phyloP scores from a whole-genome alignment of 1,284 basidiomycete species.

The Cryptococcus sp. region DNA sequence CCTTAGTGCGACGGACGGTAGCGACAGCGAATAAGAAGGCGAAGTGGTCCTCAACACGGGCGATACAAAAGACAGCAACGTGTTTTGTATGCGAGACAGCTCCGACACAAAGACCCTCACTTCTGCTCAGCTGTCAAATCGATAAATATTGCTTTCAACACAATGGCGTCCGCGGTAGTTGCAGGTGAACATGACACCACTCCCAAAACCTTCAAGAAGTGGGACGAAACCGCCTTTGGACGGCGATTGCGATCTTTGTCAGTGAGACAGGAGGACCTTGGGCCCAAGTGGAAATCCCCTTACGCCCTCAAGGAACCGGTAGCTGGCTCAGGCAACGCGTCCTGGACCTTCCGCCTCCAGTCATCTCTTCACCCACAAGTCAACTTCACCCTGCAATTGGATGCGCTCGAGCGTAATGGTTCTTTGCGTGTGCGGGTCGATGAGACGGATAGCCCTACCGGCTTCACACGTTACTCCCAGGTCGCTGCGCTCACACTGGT shows the following conservation, averaged over 20 bases:
- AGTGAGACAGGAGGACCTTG: slow-evolving; percentile 62
- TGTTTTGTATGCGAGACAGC: no score
- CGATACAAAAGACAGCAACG: no score
- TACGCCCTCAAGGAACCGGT: slow-evolving; percentile 72
- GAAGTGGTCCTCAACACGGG: no score
- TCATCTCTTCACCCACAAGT: slow-evolving; percentile 80
- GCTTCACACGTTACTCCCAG: slow-evolving; percentile 83
- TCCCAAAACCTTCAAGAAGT: slow-evolving; percentile 80
- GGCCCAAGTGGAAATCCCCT: slow-evolving; percentile 70
- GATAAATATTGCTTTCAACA: no score
- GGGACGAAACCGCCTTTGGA: slow-evolving; percentile 85
- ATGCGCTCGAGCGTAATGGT: slow-evolving; percentile 72
- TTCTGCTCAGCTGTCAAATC: no score
- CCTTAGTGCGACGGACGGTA: no score
- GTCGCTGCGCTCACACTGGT: slow-evolving; percentile 82
- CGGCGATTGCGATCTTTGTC: slow-evolving; percentile 78
- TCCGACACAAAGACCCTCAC: no score
- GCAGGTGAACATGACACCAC: no score
- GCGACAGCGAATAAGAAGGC: no score
- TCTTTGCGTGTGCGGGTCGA: slow-evolving; percentile 83
- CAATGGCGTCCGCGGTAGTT: no score
- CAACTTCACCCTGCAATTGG: slow-evolving; percentile 74
- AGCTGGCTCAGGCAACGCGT: slow-evolving; percentile 8
- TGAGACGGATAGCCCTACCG: slow-evolving; percentile 65
- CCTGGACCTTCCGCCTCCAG: slow-evolving; percentile 65